Evolutionary conservation across 768 basidiomycete genomes (phyloP).

Genomic region (Collybia nuda): DNA sequence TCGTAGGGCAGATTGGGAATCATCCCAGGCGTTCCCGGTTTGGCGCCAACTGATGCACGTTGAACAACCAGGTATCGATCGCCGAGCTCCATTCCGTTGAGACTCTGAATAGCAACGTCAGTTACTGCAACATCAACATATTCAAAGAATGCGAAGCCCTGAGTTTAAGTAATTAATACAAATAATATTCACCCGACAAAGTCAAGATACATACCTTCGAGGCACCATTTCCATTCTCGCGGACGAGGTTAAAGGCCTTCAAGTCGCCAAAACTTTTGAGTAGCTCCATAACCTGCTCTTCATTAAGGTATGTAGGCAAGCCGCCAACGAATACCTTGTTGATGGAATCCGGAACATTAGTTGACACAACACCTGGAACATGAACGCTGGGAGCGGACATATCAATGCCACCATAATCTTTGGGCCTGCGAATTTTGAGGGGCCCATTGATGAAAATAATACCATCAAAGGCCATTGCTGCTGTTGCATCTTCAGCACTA

Average conservation of each 20-base stretch:
- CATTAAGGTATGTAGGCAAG: slow-evolving; percentile 91
- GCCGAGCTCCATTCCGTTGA: slow-evolving; percentile 97
- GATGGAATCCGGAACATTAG: slow-evolving; percentile 94
- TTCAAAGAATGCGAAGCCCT: slow-evolving; percentile 99
- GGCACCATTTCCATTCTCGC: slow-evolving; percentile 85
- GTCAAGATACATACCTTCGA: slow-evolving; percentile 73
- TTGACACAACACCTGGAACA: slow-evolving; percentile 94
- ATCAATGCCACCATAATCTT: slow-evolving; percentile 89
- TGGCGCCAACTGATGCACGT: slow-evolving; percentile 92
- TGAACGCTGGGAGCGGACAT: slow-evolving; percentile 67
- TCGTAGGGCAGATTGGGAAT: slow-evolving; percentile 75
- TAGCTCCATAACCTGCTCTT: slow-evolving; percentile 98
- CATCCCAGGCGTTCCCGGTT: slow-evolving; percentile 65
- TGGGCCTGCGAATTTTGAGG: slow-evolving; percentile 97
- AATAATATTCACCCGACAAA: neutral
- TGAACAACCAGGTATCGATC: slow-evolving; percentile 96
- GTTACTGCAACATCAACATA: slow-evolving; percentile 89
- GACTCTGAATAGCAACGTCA: slow-evolving; percentile 92
- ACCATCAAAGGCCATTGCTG: slow-evolving; percentile 97
- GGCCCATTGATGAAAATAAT: slow-evolving; percentile 93
- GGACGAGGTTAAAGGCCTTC: slow-evolving; percentile 96
- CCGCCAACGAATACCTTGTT: slow-evolving; percentile 99
- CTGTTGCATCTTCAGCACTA: slow-evolving; percentile 93
- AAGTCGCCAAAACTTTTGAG: slow-evolving; percentile 97
- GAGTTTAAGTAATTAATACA: slow-evolving; percentile 3